A percentile compares a stretch with the other conserved stretches of the same genome.
These are phyloP conservation scores for Symbiodinium natans DNA, from an alignment of 73 alveolate species.

Conservation along the genomic window DNA sequence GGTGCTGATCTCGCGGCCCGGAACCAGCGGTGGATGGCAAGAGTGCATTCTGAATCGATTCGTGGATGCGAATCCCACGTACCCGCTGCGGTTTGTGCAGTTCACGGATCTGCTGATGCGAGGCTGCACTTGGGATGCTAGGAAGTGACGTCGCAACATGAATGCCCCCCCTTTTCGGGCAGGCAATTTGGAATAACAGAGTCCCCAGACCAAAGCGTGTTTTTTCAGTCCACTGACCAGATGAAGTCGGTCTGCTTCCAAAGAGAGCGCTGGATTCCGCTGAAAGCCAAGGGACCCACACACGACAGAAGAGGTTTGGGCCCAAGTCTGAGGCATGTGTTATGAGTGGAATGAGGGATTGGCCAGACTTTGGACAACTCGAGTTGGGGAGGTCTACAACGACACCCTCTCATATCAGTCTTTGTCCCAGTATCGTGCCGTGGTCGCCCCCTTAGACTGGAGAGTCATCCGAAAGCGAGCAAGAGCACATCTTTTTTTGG, in stretches of 20 bases:
- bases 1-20: constrained; percentile 69
- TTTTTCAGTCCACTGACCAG: too few species aligned
- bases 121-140: neutral
- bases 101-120: constrained; percentile 42
- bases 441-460: constrained; percentile 7
- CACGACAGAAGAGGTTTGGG: constrained; percentile 28
- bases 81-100: constrained; percentile 54
- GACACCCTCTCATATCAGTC: constrained; percentile 43
- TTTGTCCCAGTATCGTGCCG: constrained; percentile 35
- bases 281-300: constrained; percentile 54
- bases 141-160: too few species aligned
- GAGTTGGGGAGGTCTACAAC: constrained; percentile 59
- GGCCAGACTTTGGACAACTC: too few species aligned
- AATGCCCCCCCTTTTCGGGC: too few species aligned
- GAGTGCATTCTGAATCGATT: constrained; percentile 67
- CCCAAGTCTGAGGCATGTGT: too few species aligned
- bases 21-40: constrained; percentile 91
- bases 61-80: constrained; percentile 65
- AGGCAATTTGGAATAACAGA: too few species aligned
- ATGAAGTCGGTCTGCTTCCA: too few species aligned
- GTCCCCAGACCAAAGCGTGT: too few species aligned
- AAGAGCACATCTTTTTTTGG: neutral
- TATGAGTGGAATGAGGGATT: neutral
- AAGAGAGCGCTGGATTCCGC: neutral
- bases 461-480: neutral